Evolutionary conservation across 371 early-diverging fungal genomes (phyloP), one percentile per base, ranked within the genome.

Genomic region (Mucor velutinosus): DNA sequence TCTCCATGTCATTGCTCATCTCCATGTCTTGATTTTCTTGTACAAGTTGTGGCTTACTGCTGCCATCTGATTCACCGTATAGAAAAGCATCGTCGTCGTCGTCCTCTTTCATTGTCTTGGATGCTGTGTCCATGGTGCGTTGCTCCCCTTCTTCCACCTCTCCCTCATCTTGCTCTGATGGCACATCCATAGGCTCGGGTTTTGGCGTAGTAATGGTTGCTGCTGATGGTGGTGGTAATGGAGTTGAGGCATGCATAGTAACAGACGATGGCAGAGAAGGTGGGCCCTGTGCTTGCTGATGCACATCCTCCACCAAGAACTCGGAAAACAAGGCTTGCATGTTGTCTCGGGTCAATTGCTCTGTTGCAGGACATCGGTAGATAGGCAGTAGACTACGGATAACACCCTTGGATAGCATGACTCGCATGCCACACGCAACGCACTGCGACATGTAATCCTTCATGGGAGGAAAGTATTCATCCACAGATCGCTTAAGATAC

Each of bases 401-500:
- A 7, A 92, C 93, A 15, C 89, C 87, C 70, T 90, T 91, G 0
- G 79, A 78, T 2, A 90, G 74, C 8, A 90, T 76, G 1, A 77
- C 78, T 6, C 82, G 80, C 81, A 90, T 89, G 4, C 87, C 91
- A 61, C 72, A 65, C 0, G 76, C 77, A 7, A 92, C 83, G 37
- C 83, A 84, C 17, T 69, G 71, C 8, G 75, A 77, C 57, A 92
- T 83, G 3, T 79, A 74, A 0, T 83, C 78, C 6, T 80, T 78
- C 62, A 89, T 58, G 0, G 86, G 78, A 4, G 89, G 89, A 59
- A 77, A 71, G 39, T 89, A 92, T 5, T 87, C 86, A 17, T 89
- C 86, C n/a, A 85, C 74, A 0, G 82, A 72, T 57, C 79, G 80
- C 29, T 74, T 79, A 25, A 93, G 59, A 63, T 88, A 93, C 67